These are phyloP conservation scores for Astragalus glycyphyllos DNA, from an alignment of 306 rosid species.

Conservation along the genomic window DNA sequence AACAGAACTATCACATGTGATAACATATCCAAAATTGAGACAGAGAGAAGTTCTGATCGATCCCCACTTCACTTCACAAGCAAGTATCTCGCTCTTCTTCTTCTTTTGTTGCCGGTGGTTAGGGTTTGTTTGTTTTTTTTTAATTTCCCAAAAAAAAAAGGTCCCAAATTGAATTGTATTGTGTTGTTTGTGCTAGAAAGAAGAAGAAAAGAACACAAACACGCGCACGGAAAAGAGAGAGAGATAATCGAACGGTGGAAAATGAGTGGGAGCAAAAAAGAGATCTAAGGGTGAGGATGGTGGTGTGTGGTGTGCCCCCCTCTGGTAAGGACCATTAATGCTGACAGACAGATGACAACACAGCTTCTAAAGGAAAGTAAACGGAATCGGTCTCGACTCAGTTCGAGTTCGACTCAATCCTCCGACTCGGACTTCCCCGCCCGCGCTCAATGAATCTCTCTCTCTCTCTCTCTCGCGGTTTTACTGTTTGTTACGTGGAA, in stretches of 20 bases:
- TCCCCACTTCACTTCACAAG: constrained; percentile 1
- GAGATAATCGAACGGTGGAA: constrained; percentile 55
- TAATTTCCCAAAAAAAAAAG: background rate
- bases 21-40: background rate
- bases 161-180: constrained; percentile 44
- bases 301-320: background rate
- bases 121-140: constrained; percentile 32
- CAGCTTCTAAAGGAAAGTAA: constrained; percentile 46
- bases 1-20: constrained; percentile 9
- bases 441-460: too few relatives aligned
- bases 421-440: too few relatives aligned
- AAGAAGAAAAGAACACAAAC: background rate
- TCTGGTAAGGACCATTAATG: constrained; percentile 46
- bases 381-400: constrained; percentile 43
- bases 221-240: background rate
- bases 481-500: too few relatives aligned
- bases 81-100: background rate
- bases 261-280: constrained; percentile 40
- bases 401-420: too few relatives aligned
- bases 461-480: too few relatives aligned
- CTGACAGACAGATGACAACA: constrained; percentile 58
- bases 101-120: background rate
- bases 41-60: background rate
- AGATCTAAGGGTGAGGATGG: constrained; percentile 72
- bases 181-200: constrained; percentile 13